Percentiles rank a stretch among this genome's conserved stretches.
Conservation (phyloP, 352 stramenopile genomes). For the Globisporangium recalcitrans region DNA sequence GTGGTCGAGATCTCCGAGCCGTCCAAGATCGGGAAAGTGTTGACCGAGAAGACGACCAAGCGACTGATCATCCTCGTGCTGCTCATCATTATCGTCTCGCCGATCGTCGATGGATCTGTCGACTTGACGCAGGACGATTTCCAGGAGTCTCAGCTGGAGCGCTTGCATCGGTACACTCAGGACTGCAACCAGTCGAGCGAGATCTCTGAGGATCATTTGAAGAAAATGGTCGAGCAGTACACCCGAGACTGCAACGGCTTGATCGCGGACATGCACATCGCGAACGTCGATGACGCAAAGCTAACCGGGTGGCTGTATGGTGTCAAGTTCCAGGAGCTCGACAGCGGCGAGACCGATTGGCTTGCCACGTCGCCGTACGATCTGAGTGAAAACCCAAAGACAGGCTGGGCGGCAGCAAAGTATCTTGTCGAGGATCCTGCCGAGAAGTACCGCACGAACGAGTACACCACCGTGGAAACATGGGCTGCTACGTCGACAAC, state of each 20-base stretch:
- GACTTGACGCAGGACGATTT: slow-evolving; percentile 73
- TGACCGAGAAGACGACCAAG: slow-evolving; percentile 93
- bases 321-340: slow-evolving; percentile 52
- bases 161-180: slow-evolving; percentile 76
- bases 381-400: slow-evolving; percentile 57
- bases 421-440: slow-evolving; percentile 42
- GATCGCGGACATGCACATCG: slow-evolving; percentile 57
- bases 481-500: slow-evolving; percentile 65
- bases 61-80: slow-evolving; percentile 89
- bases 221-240: slow-evolving; percentile 62
- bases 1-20: slow-evolving; percentile 76
- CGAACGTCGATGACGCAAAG: slow-evolving; percentile 34
- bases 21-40: slow-evolving; percentile 92
- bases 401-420: slow-evolving; percentile 47
- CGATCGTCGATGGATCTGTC: slow-evolving; percentile 73
- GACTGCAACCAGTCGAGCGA: slow-evolving; percentile 71
- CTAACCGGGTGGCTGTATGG: slow-evolving; percentile 51
- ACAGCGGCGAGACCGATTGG: slow-evolving; percentile 45
- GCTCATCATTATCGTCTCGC: slow-evolving; percentile 81
- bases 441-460: slow-evolving; percentile 42
- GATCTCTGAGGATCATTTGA: slow-evolving; percentile 43
- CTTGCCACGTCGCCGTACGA: slow-evolving; percentile 27
- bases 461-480: slow-evolving; percentile 60
- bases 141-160: slow-evolving; percentile 67
- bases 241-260: slow-evolving; percentile 67